These are phyloP conservation scores for Penicillium sp. DNA, from an alignment of 2,329 filamentous ascomycete species.

Conservation along the genomic window DNA sequence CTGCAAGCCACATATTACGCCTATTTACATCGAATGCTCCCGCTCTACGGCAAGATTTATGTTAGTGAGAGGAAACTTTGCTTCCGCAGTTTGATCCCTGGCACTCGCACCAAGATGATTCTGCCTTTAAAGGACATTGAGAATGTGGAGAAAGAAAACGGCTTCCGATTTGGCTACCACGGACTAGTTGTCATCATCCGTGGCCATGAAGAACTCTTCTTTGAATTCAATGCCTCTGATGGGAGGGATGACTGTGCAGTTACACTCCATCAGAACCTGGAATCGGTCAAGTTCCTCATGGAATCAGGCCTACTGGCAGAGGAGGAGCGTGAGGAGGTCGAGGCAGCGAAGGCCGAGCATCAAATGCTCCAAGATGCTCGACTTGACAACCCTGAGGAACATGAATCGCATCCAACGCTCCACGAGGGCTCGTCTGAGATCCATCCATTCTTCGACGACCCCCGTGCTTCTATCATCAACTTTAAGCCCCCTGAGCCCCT, in stretches of 20 bases:
- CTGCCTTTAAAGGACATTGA: conserved; percentile 88
- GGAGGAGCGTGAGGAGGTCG: conserved; percentile 68
- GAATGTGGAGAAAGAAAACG: conserved; percentile 91
- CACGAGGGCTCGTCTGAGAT: conserved; percentile 44
- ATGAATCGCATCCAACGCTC: conserved; percentile 24
- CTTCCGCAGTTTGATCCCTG: conserved; percentile 86
- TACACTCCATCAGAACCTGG: conserved; percentile 73
- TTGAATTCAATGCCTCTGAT: conserved; percentile 79
- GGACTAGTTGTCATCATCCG: conserved; percentile 90
- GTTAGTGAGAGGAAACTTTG: conserved; percentile 85
- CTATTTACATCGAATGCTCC: conserved; percentile 84
- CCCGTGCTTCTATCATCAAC: conserved; percentile 80
- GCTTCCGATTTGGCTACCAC: conserved; percentile 87
- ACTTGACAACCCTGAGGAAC: conserved; percentile 42
- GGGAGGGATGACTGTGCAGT: conserved; percentile 85
- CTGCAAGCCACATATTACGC: conserved; percentile 88
- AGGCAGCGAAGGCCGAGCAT: conserved; percentile 76
- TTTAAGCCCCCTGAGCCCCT: conserved; percentile 82
- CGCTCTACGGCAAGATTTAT: conserved; percentile 95
- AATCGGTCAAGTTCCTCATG: conserved; percentile 67
- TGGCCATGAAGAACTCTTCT: conserved; percentile 93
- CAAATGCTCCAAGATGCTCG: conserved; percentile 76
- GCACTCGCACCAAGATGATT: conserved; percentile 88
- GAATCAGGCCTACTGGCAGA: conserved; percentile 67
- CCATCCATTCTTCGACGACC: conserved; percentile 86